Evolutionary conservation across 2,329 filamentous ascomycete species (phyloP), one percentile per base, ranked within the genome.

Genomic region (Sporothrix inflata): DNA sequence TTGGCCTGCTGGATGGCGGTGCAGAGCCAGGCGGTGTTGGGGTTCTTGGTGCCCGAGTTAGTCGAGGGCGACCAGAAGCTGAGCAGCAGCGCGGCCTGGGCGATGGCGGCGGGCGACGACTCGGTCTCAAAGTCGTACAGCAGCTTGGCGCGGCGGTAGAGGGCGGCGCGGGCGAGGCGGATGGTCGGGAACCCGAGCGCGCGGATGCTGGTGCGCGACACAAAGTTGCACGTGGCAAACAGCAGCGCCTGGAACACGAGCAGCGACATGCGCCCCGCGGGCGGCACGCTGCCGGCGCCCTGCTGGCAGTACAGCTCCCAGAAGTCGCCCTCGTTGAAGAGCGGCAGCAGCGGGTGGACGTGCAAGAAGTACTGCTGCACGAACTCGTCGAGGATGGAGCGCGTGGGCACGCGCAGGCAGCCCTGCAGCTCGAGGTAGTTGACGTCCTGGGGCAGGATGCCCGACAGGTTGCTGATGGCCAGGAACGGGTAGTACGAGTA

Each of bases 301-400:
- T 74, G 12, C 67, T 74, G 77, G 73, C 73, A 74, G 73, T 83
- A 84, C 69, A 84, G 77, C 71, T 85, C 82, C 85, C 85, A 86
- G 71, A 85, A 85, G 53, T 84, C 80, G 0, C 82, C 83, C 75
- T 87, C 83, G 67, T 84, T 81, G 38, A 85, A 74, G 27, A 85
- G 76, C 0, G 83, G 83, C 40, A 84, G 77, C 40, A 84, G 74
- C 1, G 83, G 83, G 71, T 85, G 84, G n/a, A 85, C 82, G 70
- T 84, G 83, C 14, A 84, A 76, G 71, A 85, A 85, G 74, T 84
- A 85, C 66, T 85, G 82, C 74, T 83, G 81, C 4, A 87, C 79
- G 72, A 87, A 85, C 67, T 85, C 83, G 69, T 85, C 82, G 0
- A 86, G 77, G 1, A 84, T 78, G 0, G 78, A 73, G 27, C 80